A percentile compares a stretch with the other conserved stretches of the same genome.
Evolutionary conservation across 2,329 filamentous ascomycete species (phyloP).

Genomic region (Pseudofabraea citricarpa): DNA sequence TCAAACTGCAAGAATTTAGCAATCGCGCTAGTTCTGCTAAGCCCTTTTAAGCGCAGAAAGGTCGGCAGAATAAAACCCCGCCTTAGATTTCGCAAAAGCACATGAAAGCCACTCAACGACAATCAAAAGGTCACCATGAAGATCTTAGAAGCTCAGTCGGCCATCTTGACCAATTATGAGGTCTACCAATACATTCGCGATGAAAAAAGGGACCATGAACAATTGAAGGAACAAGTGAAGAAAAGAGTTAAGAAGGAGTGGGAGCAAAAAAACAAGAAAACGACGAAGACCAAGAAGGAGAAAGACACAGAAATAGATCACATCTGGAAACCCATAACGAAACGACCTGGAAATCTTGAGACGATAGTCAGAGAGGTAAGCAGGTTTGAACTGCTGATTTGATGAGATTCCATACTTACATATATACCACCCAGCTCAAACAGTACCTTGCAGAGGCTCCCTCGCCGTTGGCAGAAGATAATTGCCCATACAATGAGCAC

Average conservation of each 20-base stretch:
- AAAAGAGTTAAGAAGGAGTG: constrained; percentile 28
- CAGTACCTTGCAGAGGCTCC: constrained; percentile 53
- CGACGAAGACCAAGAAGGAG: constrained; percentile 4
- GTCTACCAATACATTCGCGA: constrained; percentile 62
- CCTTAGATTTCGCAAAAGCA: not conserved
- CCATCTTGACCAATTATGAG: constrained; percentile 68
- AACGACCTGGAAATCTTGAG: constrained; percentile 51
- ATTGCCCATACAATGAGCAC: constrained; percentile 40
- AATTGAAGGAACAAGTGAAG: constrained; percentile 30
- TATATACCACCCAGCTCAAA: constrained; percentile 47
- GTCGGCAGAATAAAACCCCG: not conserved
- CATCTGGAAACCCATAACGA: constrained; percentile 17
- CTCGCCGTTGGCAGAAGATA: constrained; percentile 42
- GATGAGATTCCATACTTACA: too few species aligned
- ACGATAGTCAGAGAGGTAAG: constrained; percentile 61
- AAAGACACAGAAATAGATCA: constrained; percentile 11
- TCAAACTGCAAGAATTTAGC: not conserved
- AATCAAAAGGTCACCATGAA: constrained; percentile 44
- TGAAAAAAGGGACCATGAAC: constrained; percentile 32
- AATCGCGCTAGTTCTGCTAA: not conserved
- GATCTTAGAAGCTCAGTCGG: constrained; percentile 66
- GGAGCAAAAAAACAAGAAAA: constrained; percentile 7
- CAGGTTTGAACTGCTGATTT: too few species aligned
- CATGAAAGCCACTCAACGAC: not conserved
- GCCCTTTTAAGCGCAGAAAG: constrained; percentile 1